phyloP scores from a whole-genome alignment of 306 rosid species.

The Begonia loranthoides region DNA sequence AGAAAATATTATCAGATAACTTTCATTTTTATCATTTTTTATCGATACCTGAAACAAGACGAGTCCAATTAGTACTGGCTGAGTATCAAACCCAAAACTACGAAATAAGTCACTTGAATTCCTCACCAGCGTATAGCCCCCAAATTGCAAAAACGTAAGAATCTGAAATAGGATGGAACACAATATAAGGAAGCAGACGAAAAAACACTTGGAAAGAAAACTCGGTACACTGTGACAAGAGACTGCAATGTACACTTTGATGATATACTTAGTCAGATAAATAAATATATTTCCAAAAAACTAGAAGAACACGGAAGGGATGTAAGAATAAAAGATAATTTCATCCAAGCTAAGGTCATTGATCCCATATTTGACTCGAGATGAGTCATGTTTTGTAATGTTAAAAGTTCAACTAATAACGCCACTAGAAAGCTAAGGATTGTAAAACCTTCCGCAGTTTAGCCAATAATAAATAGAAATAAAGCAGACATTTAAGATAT shows the following conservation, averaged over 20 bases:
- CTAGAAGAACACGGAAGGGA: neutral
- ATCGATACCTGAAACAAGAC: constrained; percentile 71
- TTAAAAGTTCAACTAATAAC: too few species aligned
- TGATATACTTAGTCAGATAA: too few species aligned
- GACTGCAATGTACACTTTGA: too few species aligned
- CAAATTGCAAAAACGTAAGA: constrained; percentile 90
- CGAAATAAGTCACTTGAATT: constrained; percentile 69
- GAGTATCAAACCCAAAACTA: constrained; percentile 90
- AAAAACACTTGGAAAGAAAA: too few species aligned
- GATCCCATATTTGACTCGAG: too few species aligned
- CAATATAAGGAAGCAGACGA: neutral
- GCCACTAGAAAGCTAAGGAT: too few species aligned
- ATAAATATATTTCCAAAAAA: too few species aligned
- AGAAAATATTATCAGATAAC: neutral
- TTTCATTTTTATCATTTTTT: constrained; percentile 3
- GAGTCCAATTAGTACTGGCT: constrained; percentile 91
- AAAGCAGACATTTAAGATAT: too few species aligned
- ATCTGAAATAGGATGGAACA: constrained; percentile 27
- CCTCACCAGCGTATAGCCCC: constrained; percentile 91
- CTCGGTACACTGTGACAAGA: too few species aligned
- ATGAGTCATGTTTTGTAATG: too few species aligned
- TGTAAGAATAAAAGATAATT: neutral
- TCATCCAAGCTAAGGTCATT: neutral
- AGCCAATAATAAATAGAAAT: too few species aligned
- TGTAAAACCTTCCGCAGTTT: too few species aligned